Evolutionary conservation across 495 filamentous ascomycete species (phyloP), one percentile per base, ranked within the genome.

Genomic region (Aspergillus haitiensis): DNA sequence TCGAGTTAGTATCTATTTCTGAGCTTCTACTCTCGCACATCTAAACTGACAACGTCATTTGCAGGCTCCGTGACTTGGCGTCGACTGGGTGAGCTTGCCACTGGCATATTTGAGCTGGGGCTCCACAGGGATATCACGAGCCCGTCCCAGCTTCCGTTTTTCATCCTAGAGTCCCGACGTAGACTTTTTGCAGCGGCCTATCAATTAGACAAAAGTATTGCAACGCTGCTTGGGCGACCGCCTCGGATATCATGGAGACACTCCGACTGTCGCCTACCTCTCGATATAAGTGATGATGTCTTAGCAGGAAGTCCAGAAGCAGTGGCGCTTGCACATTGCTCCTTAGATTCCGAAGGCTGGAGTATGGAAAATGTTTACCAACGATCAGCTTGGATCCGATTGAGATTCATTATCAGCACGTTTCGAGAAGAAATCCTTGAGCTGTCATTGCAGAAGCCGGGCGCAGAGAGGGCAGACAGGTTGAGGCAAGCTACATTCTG

Each of bases 341-440:
- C 61, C 5, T 60, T 86, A 0, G 79, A 84, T 57, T 61, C 63
- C 4, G 65, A 75, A 13, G 82, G 81, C 3, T 87, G 85, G 84
- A 83, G 77, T 60, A 70, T 66, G 0, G 66, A 72, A n/a, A 71
- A 52, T 18, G 16, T 67, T 69, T 48, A 64, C 68, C 60, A 66
- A 60, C 35, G 70, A 58, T 36, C 79, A 67, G 39, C 75, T 54
- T 71, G 70, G 78, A 55, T 70, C 32, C 73, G 85, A 21, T 70
- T 80, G 0, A 78, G 82, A 32, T 74, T 77, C 13, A 67, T 80
- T 11, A 67, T 84, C 15, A 70, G 74, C 6, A 64, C 69, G 1
- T 74, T 86, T 5, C 72, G 79, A 0, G 85, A 87, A 50, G 82
- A 86, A 49, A 80, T 88, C 31, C 71, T 88, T 2, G 78, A 84